Conservation (phyloP, 495 filamentous ascomycete genomes). For the Daldinia decipiens region DNA sequence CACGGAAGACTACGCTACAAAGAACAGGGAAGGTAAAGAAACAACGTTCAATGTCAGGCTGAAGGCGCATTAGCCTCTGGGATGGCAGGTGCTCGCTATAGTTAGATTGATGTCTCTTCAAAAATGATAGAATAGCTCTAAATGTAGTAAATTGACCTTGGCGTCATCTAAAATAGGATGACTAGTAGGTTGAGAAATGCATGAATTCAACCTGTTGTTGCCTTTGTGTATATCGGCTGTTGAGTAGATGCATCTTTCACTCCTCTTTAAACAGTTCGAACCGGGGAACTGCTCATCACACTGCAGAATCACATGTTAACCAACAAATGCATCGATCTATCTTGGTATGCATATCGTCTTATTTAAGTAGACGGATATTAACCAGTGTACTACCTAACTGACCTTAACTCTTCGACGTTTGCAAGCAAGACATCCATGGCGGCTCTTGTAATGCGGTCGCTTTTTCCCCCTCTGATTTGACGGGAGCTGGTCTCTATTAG, state of each 20-base stretch:
- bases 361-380: too few relatives aligned
- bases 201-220: background rate
- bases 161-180: background rate
- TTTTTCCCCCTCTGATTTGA: background rate
- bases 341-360: too few relatives aligned
- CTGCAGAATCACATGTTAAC: background rate
- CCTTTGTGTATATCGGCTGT: background rate
- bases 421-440: background rate
- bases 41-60: background rate
- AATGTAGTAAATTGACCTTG: background rate
- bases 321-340: background rate
- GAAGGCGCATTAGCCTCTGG: background rate
- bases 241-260: background rate
- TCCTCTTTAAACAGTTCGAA: background rate
- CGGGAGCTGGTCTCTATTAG: background rate
- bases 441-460: background rate
- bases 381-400: background rate
- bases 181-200: background rate
- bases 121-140: background rate
- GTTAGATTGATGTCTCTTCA: background rate
- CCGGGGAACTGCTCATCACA: background rate
- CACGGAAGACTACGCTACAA: background rate
- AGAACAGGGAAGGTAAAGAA: constrained; percentile 1
- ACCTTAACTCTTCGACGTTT: background rate
- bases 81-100: background rate